Evolutionary conservation across 2,329 filamentous ascomycete species (phyloP).

Genomic region (Colletotrichum brevisporum): DNA sequence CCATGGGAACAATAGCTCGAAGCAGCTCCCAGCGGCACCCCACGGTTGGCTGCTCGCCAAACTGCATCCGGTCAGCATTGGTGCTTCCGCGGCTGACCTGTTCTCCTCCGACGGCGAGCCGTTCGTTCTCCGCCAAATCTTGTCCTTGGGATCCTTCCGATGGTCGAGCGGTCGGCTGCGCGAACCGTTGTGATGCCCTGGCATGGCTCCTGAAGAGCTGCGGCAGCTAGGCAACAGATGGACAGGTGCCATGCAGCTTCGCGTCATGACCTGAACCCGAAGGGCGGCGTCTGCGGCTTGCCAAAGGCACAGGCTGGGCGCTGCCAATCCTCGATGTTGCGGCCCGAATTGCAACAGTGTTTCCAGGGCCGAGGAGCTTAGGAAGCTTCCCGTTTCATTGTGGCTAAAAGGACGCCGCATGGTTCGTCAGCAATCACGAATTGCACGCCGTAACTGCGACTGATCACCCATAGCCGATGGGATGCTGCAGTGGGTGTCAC

Average conservation of each 20-base stretch:
- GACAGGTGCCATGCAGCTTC: constrained; percentile 22
- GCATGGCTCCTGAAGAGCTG: not conserved
- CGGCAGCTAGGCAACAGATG: constrained; percentile 21
- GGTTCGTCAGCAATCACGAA: constrained; percentile 25
- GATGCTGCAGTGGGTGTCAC: constrained; percentile 17
- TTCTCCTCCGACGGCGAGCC: constrained; percentile 5
- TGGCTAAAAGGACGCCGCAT: not conserved
- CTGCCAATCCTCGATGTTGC: not conserved
- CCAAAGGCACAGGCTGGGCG: constrained; percentile 7
- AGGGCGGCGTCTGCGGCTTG: constrained; percentile 14
- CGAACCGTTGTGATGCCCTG: constrained; percentile 11
- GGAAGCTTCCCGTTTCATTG: not conserved
- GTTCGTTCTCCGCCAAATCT: constrained; percentile 9
- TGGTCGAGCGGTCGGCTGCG: constrained; percentile 8
- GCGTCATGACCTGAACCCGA: constrained; percentile 21
- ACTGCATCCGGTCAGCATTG: constrained; percentile 4
- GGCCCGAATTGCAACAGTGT: not conserved
- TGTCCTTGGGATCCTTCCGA: constrained; percentile 8
- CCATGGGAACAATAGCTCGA: constrained; percentile 8
- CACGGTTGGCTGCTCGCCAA: constrained; percentile 19
- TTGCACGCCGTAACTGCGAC: constrained; percentile 13
- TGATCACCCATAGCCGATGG: constrained; percentile 20
- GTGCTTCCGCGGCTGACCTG: constrained; percentile 9
- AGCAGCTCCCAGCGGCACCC: constrained; percentile 9
- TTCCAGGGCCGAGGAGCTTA: constrained; percentile 6